Evolutionary conservation across 2,329 filamentous ascomycete genomes (phyloP).

Genomic region (Chrysosphaeria jannelii): DNA sequence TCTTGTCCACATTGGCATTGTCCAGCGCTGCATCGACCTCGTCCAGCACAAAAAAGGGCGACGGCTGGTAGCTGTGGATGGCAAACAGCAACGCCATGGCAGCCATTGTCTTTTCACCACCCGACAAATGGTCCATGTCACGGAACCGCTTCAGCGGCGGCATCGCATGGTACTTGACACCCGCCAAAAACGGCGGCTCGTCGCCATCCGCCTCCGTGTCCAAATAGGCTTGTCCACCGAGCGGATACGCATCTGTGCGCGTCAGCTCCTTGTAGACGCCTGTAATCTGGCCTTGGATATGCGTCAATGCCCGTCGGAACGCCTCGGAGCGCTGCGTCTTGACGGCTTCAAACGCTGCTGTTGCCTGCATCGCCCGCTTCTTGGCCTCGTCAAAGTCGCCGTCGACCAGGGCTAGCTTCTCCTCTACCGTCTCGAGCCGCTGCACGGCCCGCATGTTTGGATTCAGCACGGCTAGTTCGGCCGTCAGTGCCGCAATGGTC

Average conservation of each 20-base stretch:
- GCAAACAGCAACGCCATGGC: constrained; percentile 88
- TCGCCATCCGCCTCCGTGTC: constrained; percentile 87
- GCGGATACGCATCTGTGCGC: constrained; percentile 60
- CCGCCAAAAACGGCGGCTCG: constrained; percentile 63
- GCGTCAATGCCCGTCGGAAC: constrained; percentile 82
- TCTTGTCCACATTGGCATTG: constrained; percentile 84
- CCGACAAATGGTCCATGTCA: constrained; percentile 94
- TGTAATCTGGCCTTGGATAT: constrained; percentile 84
- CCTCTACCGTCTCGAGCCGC: constrained; percentile 60
- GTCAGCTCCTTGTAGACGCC: constrained; percentile 90
- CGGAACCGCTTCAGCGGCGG: constrained; percentile 92
- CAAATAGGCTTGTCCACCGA: constrained; percentile 71
- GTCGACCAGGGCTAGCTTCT: constrained; percentile 55
- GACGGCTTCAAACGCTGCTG: constrained; percentile 35
- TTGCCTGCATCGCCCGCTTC: constrained; percentile 25
- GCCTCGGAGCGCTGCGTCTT: constrained; percentile 63
- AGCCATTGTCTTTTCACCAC: constrained; percentile 96
- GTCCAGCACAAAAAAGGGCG: constrained; percentile 90
- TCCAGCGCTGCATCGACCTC: constrained; percentile 97
- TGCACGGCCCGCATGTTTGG: constrained; percentile 93
- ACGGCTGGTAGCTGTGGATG: constrained; percentile 85
- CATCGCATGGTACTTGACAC: constrained; percentile 97
- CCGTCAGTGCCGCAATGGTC: constrained; percentile 40
- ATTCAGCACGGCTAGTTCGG: constrained; percentile 74
- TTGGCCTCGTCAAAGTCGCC: constrained; percentile 73